Evolutionary conservation across 1,284 basidiomycete species (phyloP), one percentile per base, ranked within the genome.

Genomic region (Microbotryum violaceum): DNA sequence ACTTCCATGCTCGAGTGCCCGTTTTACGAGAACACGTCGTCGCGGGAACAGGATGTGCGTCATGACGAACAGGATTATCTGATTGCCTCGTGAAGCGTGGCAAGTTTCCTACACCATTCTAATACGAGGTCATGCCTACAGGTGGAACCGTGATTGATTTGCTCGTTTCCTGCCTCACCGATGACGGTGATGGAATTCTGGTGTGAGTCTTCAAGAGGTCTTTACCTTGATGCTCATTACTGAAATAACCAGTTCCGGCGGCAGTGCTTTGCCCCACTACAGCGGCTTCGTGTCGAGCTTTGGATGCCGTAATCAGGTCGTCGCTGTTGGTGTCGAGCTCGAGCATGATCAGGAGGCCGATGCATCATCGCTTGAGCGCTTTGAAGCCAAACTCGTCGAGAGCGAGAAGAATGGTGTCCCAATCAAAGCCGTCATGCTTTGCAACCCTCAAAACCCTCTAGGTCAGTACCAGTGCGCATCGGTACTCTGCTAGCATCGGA

Each of bases 381-480:
- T 49, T 18, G 61, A 65, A 21, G 21, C 20, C 45, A 63, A 55
- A 21, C 48, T 66, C 27, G 49, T 51, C 18, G 46, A 58, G 31
- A 57, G 49, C 33, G 55, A 56, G n/a, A 51, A 25, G 4, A 56
- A 29, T 2, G 65, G 67, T 20, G 57, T 65, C 27, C 60, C 62
- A 54, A 65, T 71, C 16, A 7, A 63, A 33, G 61, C 62, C 3
- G 27, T 70, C 14, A 77, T 79, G 65, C 63, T 78, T 2, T 76
- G 75, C 63, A 79, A 79, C 64, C 77, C 78, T 1, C 75, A 78
- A 62, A 79, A 79, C 62, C 78, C 77, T 1, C 69, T 76, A 0
- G 77, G 75, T n/a, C 62, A 74, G 27, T 51, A 27, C 23, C 18
- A 1, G 12, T 46, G n/a, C 45, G 33, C 7, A 27, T 6, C 10